phyloP scores from a whole-genome alignment of 495 filamentous ascomycete genomes.

The Articulospora tetracladia region DNA sequence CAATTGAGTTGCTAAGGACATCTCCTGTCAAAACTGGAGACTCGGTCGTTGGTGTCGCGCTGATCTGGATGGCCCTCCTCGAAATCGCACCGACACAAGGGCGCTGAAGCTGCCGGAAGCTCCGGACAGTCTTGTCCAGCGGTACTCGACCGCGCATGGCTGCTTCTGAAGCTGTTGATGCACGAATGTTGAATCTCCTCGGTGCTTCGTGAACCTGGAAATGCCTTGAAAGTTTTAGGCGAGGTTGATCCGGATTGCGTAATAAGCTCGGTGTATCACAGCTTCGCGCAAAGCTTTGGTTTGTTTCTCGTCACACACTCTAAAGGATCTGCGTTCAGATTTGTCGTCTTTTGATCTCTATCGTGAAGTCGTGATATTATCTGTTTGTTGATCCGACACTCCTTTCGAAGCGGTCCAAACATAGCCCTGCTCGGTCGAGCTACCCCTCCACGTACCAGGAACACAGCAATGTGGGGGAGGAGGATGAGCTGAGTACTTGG shows the following conservation, averaged over 20 bases:
- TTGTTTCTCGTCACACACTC: background rate
- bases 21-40: slow-evolving; percentile 35
- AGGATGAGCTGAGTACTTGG: background rate
- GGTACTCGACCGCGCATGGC: slow-evolving; percentile 25
- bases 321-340: background rate
- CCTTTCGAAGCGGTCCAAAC: background rate
- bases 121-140: slow-evolving; percentile 16
- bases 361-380: background rate
- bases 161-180: slow-evolving; percentile 11
- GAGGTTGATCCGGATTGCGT: slow-evolving; percentile 15
- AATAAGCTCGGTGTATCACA: slow-evolving; percentile 16
- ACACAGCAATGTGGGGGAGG: slow-evolving; percentile 18
- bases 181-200: background rate
- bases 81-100: slow-evolving; percentile 3
- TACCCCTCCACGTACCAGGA: slow-evolving; percentile 17
- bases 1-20: slow-evolving; percentile 41
- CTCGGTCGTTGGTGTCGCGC: slow-evolving; percentile 45
- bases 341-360: background rate
- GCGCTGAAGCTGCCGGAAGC: slow-evolving; percentile 16
- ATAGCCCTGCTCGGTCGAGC: slow-evolving; percentile 1
- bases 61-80: slow-evolving; percentile 49
- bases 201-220: background rate
- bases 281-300: background rate
- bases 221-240: slow-evolving; percentile 8
- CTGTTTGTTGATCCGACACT: background rate